Base-by-base conservation (phyloP, 768 basidiomycete species). In the Porphyrellus cyaneotinctus region DNA sequence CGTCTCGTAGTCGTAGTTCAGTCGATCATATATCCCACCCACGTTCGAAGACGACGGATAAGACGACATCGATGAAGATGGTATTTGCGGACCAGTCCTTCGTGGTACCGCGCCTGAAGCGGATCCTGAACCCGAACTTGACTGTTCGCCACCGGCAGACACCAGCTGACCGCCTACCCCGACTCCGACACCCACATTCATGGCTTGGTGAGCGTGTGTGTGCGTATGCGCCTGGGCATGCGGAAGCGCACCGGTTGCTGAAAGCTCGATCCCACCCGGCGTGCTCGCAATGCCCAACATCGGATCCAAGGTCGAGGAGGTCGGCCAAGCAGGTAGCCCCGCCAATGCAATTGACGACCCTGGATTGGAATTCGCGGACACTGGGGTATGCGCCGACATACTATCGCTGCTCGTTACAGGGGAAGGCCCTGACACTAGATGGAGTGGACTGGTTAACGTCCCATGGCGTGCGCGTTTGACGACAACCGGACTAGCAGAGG, bases 301-400 rank as follows among this genome's bases (percentile, higher is more conserved):
- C 0, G 69, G 67, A 47, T 69, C 63, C 24, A 67, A 32, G 0
- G 63, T n/a, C 5, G 69, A 65, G 17, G 67, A 17, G 4, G 65
- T 64, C 13, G 68, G 68, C 68, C 70, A 71, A 3, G 70, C 66
- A 18, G 70, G 70, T 20, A 70, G 26, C 3, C 68, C 69, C 4
- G 64, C 64, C 23, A 67, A 50, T 0, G 64, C 53, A 12, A 66
- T 58, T 1, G 69, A 63, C 6, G 63, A 39, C 3, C 50, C 39
- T 2, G 50, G 23, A 26, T 54, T 62, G 45, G 28, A 55, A 20
- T 32, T 57, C 31, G 52, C 57, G 0, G 56, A 58, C 7, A 58
- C 51, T 1, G 58, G 56, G 6, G 63, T 65, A 35, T 61, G 66
- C 2, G 42, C 55, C 9, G 62, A 60, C 26, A 65, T 56, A 0